Evolutionary conservation across 305 asterid genomes (phyloP).

Genomic region (Salvia sclarea): DNA sequence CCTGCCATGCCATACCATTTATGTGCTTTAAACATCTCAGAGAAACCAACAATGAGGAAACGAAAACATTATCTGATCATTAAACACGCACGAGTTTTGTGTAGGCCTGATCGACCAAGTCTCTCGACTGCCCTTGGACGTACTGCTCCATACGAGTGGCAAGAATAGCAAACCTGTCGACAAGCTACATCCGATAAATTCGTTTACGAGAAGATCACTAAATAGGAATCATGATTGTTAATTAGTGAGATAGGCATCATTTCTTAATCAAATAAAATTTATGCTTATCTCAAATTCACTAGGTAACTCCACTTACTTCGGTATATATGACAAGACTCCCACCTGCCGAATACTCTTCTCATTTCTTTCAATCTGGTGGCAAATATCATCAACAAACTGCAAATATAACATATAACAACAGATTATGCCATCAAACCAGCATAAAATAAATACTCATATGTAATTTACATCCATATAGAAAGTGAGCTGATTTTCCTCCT

Average conservation of each 20-base stretch:
- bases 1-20: constrained; percentile 82
- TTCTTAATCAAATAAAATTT: too few relatives aligned
- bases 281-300: too few relatives aligned
- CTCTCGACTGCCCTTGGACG: constrained; percentile 98
- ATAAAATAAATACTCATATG: background rate
- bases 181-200: constrained; percentile 31
- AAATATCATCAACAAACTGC: constrained; percentile 96
- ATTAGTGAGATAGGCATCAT: too few relatives aligned
- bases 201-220: constrained; percentile 1
- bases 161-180: constrained; percentile 77
- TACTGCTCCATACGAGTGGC: constrained; percentile 99
- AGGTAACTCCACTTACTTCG: too few relatives aligned
- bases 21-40: constrained; percentile 33
- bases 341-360: constrained; percentile 83
- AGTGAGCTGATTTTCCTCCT: background rate
- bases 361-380: constrained; percentile 94
- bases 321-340: constrained; percentile 88
- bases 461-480: background rate
- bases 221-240: constrained; percentile 3
- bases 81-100: constrained; percentile 71
- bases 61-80: constrained; percentile 14
- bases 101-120: constrained; percentile 98
- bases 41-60: constrained; percentile 17
- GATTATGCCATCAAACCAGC: constrained; percentile 27
- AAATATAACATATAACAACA: constrained; percentile 12